A percentile compares a stretch with the other conserved stretches of the same genome.
Evolutionary conservation across 2,329 filamentous ascomycete genomes (phyloP).

Genomic region (Rasamsonia emersonii): DNA sequence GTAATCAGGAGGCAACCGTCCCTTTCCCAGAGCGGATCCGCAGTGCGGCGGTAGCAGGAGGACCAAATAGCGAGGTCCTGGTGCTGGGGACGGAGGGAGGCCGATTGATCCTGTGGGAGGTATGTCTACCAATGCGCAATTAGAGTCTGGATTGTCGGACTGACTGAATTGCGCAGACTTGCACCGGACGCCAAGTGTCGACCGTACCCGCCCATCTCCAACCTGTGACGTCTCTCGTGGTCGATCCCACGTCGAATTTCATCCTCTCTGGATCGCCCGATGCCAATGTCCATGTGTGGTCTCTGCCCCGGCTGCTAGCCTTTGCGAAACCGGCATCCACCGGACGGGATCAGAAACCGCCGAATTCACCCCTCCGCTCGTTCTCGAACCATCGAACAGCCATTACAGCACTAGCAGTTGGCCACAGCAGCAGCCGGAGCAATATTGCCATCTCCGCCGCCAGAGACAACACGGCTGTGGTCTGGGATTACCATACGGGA

Average conservation of each 20-base stretch:
- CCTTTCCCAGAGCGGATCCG: constrained; percentile 82
- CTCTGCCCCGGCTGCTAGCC: constrained; percentile 63
- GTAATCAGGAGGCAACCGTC: constrained; percentile 79
- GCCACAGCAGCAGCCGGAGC: constrained; percentile 61
- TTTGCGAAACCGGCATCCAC: constrained; percentile 41
- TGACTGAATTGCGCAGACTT: constrained; percentile 23
- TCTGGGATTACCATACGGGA: constrained; percentile 86
- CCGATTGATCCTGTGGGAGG: constrained; percentile 87
- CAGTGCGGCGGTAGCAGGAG: constrained; percentile 62
- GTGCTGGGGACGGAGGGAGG: constrained; percentile 77
- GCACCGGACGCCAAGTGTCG: constrained; percentile 37
- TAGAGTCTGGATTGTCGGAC: constrained; percentile 11
- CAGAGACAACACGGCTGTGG: constrained; percentile 76
- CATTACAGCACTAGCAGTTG: constrained; percentile 44
- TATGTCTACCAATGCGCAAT: constrained; percentile 33
- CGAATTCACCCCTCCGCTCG: constrained; percentile 63
- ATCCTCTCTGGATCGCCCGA: constrained; percentile 49
- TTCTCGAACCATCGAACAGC: constrained; percentile 60
- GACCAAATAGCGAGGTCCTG: constrained; percentile 53
- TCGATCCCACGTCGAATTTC: constrained; percentile 53
- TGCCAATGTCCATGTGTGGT: constrained; percentile 89
- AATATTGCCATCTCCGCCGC: constrained; percentile 79
- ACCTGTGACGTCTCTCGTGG: constrained; percentile 62
- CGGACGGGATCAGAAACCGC: constrained; percentile 29
- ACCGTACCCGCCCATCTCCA: constrained; percentile 36